Base-by-base conservation (phyloP, 768 basidiomycete species). In the Tephrocybe sp. region DNA sequence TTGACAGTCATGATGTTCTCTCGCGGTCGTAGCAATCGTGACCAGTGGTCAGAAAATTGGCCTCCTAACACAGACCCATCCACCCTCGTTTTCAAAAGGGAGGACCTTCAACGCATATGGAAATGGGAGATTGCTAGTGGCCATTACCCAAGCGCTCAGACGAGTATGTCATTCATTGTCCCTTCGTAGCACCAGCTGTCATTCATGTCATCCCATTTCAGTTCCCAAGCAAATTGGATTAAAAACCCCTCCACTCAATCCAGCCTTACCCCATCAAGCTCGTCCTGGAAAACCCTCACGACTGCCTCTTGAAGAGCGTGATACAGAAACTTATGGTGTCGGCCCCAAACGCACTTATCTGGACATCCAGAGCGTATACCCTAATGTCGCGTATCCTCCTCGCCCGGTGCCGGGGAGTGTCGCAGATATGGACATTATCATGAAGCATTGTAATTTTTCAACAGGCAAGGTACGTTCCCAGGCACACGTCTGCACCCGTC, bases 91-190 rank as follows among this genome's bases (percentile, higher is more conserved):
- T 91, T 81, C 59, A 71, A 72, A 35, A 75, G 83, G 22, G 74
- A 84, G 36, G 87, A 94, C 60, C 66, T 95, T 26, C 87, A 87
- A 65, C 77, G 82, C 64, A 87, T 98, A 63, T 97, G 94, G 93
- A 79, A 82, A 54, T 97, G 93, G 93, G 94, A 96, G 73, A 78
- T 97, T 49, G 78, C 84, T 36, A 88, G 89, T 57, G 94, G 93
- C 5, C 92, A 95, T 70, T 89, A 87, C 70, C 93, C 94, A 19
- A 89, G 87, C 64, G 73, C 71, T 42, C 74, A 79, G 45, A 75
- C 77, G 44, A 80, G 90, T 89, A 68, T 63, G 89, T 68, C 41
- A 30, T 48, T 47, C 41, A 32, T 48, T 47, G 53, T 45, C 41
- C 39, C 39, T 11, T 30, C 40, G 3, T 13, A 23, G 11, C 20